Evolutionary conservation across 495 filamentous ascomycete genomes (phyloP), one percentile per base, ranked within the genome.

Genomic region (Trichocladium antarcticum): DNA sequence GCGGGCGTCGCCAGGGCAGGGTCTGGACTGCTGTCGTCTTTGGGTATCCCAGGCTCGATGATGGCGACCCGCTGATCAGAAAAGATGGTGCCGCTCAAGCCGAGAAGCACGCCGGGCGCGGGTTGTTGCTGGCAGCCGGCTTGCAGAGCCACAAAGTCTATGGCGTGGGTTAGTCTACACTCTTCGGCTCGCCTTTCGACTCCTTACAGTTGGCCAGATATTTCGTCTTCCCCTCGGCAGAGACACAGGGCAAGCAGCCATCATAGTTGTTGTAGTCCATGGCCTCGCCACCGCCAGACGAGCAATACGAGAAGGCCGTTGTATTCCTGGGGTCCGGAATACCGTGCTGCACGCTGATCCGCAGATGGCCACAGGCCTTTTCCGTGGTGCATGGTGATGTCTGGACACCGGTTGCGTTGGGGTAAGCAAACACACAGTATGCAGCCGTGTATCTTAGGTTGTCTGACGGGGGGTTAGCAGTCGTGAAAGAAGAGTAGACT

Each of bases 51-150:
- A 17, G 68, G 65, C 40, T 72, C 65, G 50, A 69, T 63, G 15
- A 76, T 67, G 43, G 54, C 65, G 42, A 76, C 63, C 10, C n/a
- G 36, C 3, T 56, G 57, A 1, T 37, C 49, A 17, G 72, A 65
- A 49, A 78, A 77, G 47, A 77, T 43, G 10, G 67, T 71, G 34
- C 69, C 74, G 49, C 67, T 68, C 16, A 77, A 47, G 16, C 68
- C 67, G 20, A 78, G 50, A 14, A 61, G 43, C 9, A 48, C 54
- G 12, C 74, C 73, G 1, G 64, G 40, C 3, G 58, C 35, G 3
- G 75, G 74, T 16, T 68, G 63, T 50, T 76, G 72, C 11, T 58
- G 48, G 50, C 75, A 78, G 8, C 69, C 75, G 41, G 71, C 72
- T 37, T 71, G 55, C 1, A 77, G 58, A 22, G 69, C 71, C 5